A percentile compares a stretch with the other conserved stretches of the same genome.
Conservation (phyloP, 768 basidiomycete species). For the Serendipita vermifera region DNA sequence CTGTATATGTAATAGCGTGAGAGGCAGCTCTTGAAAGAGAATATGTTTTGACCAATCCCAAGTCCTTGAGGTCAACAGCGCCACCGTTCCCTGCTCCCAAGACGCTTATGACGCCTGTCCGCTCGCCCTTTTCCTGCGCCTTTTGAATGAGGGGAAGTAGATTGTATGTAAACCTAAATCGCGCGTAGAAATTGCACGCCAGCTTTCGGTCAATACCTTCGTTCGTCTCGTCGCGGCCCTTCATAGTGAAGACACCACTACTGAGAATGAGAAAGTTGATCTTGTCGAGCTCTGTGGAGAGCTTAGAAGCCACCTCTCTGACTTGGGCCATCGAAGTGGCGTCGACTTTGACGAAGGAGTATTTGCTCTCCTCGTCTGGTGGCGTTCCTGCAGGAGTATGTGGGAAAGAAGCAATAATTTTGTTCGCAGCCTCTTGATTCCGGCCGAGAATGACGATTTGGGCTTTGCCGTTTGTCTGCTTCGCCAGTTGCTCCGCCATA, state of each 20-base stretch:
- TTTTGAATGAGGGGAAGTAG: constrained; percentile 32
- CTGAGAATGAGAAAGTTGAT: constrained; percentile 43
- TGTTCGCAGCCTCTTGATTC: constrained; percentile 13
- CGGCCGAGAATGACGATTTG: constrained; percentile 18
- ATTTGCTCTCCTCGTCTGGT: constrained; percentile 13
- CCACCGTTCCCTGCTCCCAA: constrained; percentile 27
- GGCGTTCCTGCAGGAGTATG: constrained; percentile 14
- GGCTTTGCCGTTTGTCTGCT: constrained; percentile 12
- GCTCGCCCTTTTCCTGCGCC: constrained; percentile 37
- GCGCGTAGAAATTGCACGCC: constrained; percentile 38
- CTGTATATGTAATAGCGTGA: constrained; percentile 35
- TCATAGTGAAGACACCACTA: constrained; percentile 30
- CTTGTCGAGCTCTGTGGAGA: constrained; percentile 27
- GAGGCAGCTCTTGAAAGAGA: constrained; percentile 24
- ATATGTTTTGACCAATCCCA: constrained; percentile 39
- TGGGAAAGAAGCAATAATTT: constrained; percentile 16
- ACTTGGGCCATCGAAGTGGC: constrained; percentile 40
- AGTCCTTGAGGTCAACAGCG: constrained; percentile 33
- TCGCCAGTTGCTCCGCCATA: constrained; percentile 22
- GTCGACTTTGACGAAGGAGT: constrained; percentile 44
- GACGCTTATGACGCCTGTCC: constrained; percentile 37
- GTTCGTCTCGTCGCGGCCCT: constrained; percentile 31
- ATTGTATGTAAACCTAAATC: constrained; percentile 38
- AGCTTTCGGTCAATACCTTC: constrained; percentile 35
- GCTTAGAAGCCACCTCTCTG: constrained; percentile 21